A percentile compares a stretch with the other conserved stretches of the same genome.
phyloP scores from a whole-genome alignment of 2,329 filamentous ascomycete species.

The Amylocarpus encephaloides region DNA sequence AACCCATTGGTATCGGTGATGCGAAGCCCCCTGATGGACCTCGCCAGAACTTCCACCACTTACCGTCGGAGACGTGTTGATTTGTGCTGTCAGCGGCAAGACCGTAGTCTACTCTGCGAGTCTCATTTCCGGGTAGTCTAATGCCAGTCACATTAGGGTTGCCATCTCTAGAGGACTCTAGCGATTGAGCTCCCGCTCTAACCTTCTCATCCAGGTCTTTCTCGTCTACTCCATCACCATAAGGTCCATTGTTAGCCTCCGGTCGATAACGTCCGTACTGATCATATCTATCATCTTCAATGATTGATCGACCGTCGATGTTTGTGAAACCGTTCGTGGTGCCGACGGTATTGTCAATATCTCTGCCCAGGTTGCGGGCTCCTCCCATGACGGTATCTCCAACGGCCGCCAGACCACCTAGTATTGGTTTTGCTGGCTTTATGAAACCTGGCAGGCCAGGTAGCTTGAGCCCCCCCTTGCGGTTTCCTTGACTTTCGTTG shows the following conservation, averaged over 20 bases:
- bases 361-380: constrained; percentile 42
- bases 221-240: constrained; percentile 17
- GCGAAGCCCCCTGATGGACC: constrained; percentile 54
- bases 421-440: constrained; percentile 5
- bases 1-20: constrained; percentile 54
- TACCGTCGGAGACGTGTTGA: constrained; percentile 9
- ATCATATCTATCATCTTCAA: constrained; percentile 26
- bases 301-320: constrained; percentile 18
- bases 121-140: constrained; percentile 23
- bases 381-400: constrained; percentile 38
- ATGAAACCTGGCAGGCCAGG: constrained; percentile 4
- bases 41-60: constrained; percentile 62
- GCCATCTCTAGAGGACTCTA: constrained; percentile 8
- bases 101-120: constrained; percentile 13
- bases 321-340: constrained; percentile 40
- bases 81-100: constrained; percentile 19
- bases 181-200: constrained; percentile 8
- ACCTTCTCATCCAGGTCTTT: constrained; percentile 13
- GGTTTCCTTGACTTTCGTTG: constrained; percentile 4
- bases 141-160: constrained; percentile 8
- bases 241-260: constrained; percentile 8
- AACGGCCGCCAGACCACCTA: constrained; percentile 23
- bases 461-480: constrained; percentile 22
- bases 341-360: constrained; percentile 46
- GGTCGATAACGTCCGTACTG: constrained; percentile 27